phyloP scores from a whole-genome alignment of 176 grass and related monocot species.

The Carex pumila region DNA sequence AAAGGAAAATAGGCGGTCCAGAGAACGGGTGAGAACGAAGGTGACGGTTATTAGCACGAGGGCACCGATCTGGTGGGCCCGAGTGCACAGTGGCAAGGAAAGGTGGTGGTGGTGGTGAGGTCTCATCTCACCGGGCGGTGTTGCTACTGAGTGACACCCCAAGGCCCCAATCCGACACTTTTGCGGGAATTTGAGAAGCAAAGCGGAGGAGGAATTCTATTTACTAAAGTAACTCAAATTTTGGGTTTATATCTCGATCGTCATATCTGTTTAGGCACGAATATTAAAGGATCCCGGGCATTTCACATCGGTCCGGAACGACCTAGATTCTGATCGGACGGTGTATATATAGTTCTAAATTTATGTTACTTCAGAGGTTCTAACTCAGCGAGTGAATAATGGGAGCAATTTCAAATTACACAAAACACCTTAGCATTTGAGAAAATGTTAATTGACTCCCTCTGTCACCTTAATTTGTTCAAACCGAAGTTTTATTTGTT shows the following conservation, averaged over 20 bases:
- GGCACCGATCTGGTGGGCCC: slow-evolving; percentile 46
- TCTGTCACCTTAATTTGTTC: too few species aligned
- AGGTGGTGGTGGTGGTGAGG: neutral
- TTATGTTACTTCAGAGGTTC: too few species aligned
- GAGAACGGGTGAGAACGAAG: slow-evolving; percentile 72
- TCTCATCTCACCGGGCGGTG: slow-evolving; percentile 6
- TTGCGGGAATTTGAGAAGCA: neutral
- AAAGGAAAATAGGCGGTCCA: slow-evolving; percentile 25
- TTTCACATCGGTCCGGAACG: too few species aligned
- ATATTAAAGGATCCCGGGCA: too few species aligned
- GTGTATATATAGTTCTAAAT: too few species aligned
- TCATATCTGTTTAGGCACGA: too few species aligned
- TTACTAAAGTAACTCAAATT: too few species aligned
- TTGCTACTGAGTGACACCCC: neutral
- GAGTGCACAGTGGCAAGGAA: slow-evolving; percentile 29
- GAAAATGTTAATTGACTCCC: too few species aligned
- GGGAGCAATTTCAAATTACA: neutral
- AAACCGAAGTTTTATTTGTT: too few species aligned
- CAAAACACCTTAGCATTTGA: neutral
- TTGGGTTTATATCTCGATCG: too few species aligned
- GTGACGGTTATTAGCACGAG: slow-evolving; percentile 52
- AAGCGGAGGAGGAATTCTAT: neutral
- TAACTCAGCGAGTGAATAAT: too few species aligned
- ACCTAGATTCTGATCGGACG: too few species aligned
- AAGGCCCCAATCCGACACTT: neutral